Percentiles rank a stretch among this genome's conserved stretches.
Conservation (phyloP, 768 basidiomycete genomes). For the Pulveroboletus frians region DNA sequence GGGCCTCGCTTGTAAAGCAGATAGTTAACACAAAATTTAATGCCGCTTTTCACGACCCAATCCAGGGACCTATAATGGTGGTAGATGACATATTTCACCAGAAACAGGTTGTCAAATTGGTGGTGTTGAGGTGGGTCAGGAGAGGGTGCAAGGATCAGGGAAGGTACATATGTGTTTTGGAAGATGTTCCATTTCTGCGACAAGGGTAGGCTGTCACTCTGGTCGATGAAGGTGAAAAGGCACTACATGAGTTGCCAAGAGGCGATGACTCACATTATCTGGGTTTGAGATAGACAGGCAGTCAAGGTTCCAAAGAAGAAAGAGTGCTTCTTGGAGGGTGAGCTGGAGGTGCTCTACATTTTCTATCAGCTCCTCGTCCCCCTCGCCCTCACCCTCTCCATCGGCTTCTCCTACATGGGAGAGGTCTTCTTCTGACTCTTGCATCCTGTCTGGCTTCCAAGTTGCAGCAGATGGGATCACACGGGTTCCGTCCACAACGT, state of each 20-base stretch:
- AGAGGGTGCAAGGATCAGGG: constrained; percentile 30
- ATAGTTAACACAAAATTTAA: constrained; percentile 97
- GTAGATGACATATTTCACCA: constrained; percentile 84
- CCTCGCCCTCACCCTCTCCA: neutral
- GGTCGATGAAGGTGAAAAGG: constrained; percentile 3
- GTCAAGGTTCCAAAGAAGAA: constrained; percentile 77
- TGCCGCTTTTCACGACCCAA: constrained; percentile 93
- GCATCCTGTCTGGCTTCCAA: too few species aligned
- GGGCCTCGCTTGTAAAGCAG: constrained; percentile 92
- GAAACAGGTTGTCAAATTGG: constrained; percentile 86
- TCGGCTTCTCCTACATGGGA: constrained; percentile 24
- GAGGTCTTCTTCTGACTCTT: constrained; percentile 9
- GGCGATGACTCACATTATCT: constrained; percentile 46
- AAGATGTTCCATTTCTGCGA: constrained; percentile 61
- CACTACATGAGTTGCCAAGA: neutral
- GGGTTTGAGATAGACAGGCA: constrained; percentile 71
- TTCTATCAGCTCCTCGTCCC: constrained; percentile 46
- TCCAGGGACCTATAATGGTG: constrained; percentile 95
- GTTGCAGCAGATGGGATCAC: constrained; percentile 70
- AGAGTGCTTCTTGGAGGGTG: constrained; percentile 85
- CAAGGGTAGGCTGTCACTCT: constrained; percentile 54
- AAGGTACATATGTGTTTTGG: constrained; percentile 50
- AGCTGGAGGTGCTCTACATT: constrained; percentile 90
- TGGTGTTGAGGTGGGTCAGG: constrained; percentile 24
- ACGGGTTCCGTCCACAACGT: constrained; percentile 43